Evolutionary conservation across 2,329 filamentous ascomycete genomes (phyloP).

Genomic region (Pseudodiploospora longispora): DNA sequence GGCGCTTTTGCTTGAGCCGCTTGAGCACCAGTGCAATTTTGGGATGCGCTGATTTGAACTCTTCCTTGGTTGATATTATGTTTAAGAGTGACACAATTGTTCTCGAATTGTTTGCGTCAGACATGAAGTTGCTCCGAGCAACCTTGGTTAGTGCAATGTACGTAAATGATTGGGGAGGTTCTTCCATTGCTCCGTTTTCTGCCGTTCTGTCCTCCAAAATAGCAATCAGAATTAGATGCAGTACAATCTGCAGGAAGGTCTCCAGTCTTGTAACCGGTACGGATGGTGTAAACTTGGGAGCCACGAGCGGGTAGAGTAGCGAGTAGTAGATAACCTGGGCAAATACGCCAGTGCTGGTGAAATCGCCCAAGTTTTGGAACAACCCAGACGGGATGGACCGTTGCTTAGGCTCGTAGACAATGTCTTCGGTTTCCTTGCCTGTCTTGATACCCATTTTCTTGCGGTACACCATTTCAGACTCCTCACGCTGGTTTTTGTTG

Average conservation of each 20-base stretch:
- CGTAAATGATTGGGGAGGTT: slow-evolving; percentile 58
- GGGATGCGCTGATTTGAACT: slow-evolving; percentile 73
- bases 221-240: slow-evolving; percentile 81
- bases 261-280: slow-evolving; percentile 80
- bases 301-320: slow-evolving; percentile 70
- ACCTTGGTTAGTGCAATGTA: slow-evolving; percentile 58
- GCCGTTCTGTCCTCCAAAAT: slow-evolving; percentile 69
- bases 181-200: slow-evolving; percentile 41
- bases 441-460: slow-evolving; percentile 81
- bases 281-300: slow-evolving; percentile 58
- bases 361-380: slow-evolving; percentile 67
- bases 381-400: slow-evolving; percentile 67
- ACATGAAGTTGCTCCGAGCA: slow-evolving; percentile 54
- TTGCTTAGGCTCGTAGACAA: slow-evolving; percentile 86
- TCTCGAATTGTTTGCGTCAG: slow-evolving; percentile 46
- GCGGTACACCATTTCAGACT: slow-evolving; percentile 84
- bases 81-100: slow-evolving; percentile 59
- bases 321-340: slow-evolving; percentile 85
- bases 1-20: slow-evolving; percentile 76
- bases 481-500: slow-evolving; percentile 92
- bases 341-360: slow-evolving; percentile 80
- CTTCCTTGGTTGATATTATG: slow-evolving; percentile 56
- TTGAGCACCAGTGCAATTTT: slow-evolving; percentile 80
- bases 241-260: slow-evolving; percentile 81
- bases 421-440: slow-evolving; percentile 69